Evolutionary conservation across 208 protist species (phyloP).

Genomic region (Leishmania tropica): DNA sequence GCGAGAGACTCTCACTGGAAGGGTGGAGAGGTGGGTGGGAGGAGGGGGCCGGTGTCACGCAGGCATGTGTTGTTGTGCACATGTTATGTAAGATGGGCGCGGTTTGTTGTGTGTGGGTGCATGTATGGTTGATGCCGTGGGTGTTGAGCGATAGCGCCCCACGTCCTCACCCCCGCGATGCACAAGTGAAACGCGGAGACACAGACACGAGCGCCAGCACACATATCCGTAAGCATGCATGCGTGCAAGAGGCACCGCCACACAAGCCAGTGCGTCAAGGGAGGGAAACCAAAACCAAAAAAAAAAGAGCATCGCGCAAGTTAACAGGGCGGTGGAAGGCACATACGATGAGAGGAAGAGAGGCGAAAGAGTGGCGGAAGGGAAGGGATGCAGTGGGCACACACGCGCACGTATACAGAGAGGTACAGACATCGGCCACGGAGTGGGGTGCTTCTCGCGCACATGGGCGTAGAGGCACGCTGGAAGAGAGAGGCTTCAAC

Average conservation of each 20-base stretch:
- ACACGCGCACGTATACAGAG: background rate
- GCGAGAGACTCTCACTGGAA: background rate
- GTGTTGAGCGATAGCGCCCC: background rate
- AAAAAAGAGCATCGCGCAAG: background rate
- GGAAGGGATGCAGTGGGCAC: background rate
- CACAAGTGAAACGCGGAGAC: background rate
- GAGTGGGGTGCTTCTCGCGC: background rate
- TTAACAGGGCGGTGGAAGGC: background rate
- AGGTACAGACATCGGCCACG: background rate
- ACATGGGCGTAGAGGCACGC: background rate
- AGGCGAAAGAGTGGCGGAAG: background rate
- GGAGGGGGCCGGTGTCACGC: background rate
- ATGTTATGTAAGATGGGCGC: background rate
- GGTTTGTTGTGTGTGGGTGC: background rate
- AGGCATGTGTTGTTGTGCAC: background rate
- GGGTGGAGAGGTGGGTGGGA: background rate
- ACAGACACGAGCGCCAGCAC: background rate
- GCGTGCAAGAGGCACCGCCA: background rate
- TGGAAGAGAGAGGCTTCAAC: background rate
- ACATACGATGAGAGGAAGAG: constrained; percentile 3
- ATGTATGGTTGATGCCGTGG: background rate
- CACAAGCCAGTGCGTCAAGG: background rate
- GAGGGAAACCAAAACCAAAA: background rate
- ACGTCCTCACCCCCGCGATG: background rate
- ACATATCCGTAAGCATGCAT: background rate